Conservation (phyloP, 495 filamentous ascomycete species). For the Podospora tetraspora region DNA sequence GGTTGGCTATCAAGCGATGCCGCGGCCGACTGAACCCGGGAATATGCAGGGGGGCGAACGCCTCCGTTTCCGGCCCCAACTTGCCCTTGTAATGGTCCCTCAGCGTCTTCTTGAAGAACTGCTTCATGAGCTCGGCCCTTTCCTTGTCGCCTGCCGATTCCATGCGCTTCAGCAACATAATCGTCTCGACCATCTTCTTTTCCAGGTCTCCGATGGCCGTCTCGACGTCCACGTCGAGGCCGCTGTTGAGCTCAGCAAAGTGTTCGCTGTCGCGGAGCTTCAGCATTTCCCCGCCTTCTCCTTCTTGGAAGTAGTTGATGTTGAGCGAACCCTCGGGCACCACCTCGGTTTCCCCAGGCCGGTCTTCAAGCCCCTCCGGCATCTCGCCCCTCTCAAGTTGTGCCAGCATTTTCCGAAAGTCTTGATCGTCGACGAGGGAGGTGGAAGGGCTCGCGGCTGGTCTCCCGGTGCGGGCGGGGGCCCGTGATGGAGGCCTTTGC, state of each 20-base stretch:
- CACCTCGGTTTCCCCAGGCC: conserved; percentile 4
- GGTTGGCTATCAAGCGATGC: conserved; percentile 20
- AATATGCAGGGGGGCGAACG: conserved; percentile 22
- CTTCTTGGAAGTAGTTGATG: conserved; percentile 43
- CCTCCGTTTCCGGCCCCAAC: conserved; percentile 25
- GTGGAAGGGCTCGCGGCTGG: not conserved
- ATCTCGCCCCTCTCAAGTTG: conserved; percentile 2
- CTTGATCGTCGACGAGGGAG: not conserved
- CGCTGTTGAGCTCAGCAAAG: conserved; percentile 40
- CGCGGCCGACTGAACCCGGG: conserved; percentile 24
- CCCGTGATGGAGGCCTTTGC: conserved; percentile 6
- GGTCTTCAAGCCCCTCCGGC: conserved; percentile 9
- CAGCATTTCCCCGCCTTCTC: conserved; percentile 33
- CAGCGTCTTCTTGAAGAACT: conserved; percentile 34
- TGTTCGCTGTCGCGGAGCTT: conserved; percentile 31
- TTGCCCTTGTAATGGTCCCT: conserved; percentile 32
- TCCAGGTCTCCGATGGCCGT: conserved; percentile 48
- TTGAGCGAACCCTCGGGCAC: conserved; percentile 14
- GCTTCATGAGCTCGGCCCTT: conserved; percentile 30
- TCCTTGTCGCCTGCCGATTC: conserved; percentile 34
- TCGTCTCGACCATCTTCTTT: conserved; percentile 45
- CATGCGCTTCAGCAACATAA: conserved; percentile 32
- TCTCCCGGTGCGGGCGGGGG: not conserved
- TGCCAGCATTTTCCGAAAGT: not conserved
- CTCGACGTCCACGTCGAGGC: conserved; percentile 35